Conservation (phyloP, 2,329 filamentous ascomycete species). For the Parastagonospora avenae region DNA sequence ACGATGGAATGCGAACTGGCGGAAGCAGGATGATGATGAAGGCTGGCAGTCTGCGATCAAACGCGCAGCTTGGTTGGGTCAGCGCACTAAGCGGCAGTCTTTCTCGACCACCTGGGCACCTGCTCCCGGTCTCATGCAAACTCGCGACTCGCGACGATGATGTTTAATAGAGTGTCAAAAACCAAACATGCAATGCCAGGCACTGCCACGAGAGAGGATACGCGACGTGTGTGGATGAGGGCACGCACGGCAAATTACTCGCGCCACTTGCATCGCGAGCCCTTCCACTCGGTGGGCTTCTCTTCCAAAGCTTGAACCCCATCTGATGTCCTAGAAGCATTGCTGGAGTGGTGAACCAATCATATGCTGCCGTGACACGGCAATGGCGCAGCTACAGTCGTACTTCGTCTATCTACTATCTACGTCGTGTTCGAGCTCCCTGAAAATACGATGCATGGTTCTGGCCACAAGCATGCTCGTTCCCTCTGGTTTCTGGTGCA, state of each 20-base stretch:
- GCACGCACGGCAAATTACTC: slow-evolving; percentile 4
- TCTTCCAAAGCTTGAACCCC: slow-evolving; percentile 18
- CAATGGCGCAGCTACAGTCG: slow-evolving; percentile 14
- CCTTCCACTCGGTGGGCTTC: slow-evolving; percentile 8
- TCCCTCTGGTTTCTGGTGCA: slow-evolving; percentile 6
- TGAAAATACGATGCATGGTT: neutral
- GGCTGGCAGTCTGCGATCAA: slow-evolving; percentile 5
- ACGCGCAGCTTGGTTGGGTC: slow-evolving; percentile 13
- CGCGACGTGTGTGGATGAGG: neutral
- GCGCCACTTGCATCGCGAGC: slow-evolving; percentile 11
- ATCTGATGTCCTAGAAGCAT: slow-evolving; percentile 18
- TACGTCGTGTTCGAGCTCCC: neutral
- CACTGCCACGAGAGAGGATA: neutral
- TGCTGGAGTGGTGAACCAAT: slow-evolving; percentile 17
- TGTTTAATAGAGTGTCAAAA: slow-evolving; percentile 16
- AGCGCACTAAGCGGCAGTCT: slow-evolving; percentile 30
- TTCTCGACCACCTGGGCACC: slow-evolving; percentile 1
- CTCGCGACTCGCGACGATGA: slow-evolving; percentile 24
- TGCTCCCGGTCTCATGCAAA: slow-evolving; percentile 21
- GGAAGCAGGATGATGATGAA: slow-evolving; percentile 9
- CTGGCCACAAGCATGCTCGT: neutral
- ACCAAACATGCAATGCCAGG: neutral
- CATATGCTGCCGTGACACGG: slow-evolving; percentile 11
- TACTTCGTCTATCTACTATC: slow-evolving; percentile 1
- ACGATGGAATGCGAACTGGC: slow-evolving; percentile 14